These are phyloP conservation scores for Tetrapisispora namnaoensis DNA, from an alignment of 805 yeast genomes.

Conservation along the genomic window DNA sequence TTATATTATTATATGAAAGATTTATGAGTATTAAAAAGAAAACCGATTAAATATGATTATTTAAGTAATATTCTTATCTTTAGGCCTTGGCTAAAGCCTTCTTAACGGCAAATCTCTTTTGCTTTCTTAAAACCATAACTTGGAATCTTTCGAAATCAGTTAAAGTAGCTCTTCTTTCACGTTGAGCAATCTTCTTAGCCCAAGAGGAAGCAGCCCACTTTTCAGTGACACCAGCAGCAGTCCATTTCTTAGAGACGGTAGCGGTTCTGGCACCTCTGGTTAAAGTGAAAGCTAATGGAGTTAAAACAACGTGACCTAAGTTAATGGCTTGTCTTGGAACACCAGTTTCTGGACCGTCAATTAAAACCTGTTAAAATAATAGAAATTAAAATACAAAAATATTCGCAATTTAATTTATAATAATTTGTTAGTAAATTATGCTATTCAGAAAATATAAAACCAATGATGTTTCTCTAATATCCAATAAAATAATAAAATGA, in stretches of 20 bases:
- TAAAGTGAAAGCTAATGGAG: constrained; percentile 81
- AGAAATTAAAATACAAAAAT: neutral
- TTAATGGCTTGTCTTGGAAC: constrained; percentile 88
- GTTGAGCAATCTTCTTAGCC: constrained; percentile 97
- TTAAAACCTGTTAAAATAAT: constrained; percentile 49
- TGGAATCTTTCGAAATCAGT: constrained; percentile 99
- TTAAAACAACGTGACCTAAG: constrained; percentile 81
- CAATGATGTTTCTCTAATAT: too few relatives aligned
- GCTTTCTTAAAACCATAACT: constrained; percentile 94
- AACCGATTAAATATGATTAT: neutral
- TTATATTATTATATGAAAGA: constrained; percentile 3
- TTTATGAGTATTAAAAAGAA: constrained; percentile 1
- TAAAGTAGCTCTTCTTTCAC: constrained; percentile 85
- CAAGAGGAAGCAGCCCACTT: constrained; percentile 91
- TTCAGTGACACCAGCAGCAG: constrained; percentile 74
- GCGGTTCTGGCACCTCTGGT: constrained; percentile 93
- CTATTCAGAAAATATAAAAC: too few relatives aligned
- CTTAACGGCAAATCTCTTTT: constrained; percentile 89
- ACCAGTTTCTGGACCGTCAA: constrained; percentile 89
- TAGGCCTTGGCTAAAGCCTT: constrained; percentile 96
- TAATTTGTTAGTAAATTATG: neutral
- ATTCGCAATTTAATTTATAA: too few relatives aligned
- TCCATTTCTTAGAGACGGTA: constrained; percentile 85
- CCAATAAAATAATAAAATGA: too few relatives aligned
- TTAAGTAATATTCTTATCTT: constrained; percentile 18